Base-by-base conservation (phyloP, 2,329 filamentous ascomycete species). In the Clonostachys solani region DNA sequence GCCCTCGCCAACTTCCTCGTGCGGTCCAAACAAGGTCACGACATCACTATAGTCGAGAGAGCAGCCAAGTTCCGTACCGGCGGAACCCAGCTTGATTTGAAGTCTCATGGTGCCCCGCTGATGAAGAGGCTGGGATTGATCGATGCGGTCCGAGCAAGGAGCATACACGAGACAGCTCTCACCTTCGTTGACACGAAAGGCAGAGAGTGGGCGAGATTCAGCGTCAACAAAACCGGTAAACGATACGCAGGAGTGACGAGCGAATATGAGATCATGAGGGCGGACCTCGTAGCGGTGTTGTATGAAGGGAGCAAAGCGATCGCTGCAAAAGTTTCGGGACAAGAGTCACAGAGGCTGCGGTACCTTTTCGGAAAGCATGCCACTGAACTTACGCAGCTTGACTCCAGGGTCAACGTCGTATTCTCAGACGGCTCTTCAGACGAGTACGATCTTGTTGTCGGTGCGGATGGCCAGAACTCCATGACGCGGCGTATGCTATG, bases 251-350 rank as follows among this genome's bases (percentile, higher is more conserved):
- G 60, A 9, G 59, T 80, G 23, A 78, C 74, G 1, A 74, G 71
- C 49, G 80, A 84, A 47, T 81, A 70, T 49, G 81, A 84, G 62
- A 76, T 84, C 43, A 76, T 84, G 69, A 67, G 80, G 9, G 78
- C 75, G 1, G 75, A 81, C 45, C 55, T 84, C n/a, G 70, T 72
- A 5, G 59, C 63, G 12, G 62, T 83, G 3, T 56, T 84, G 2
- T 74, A 75, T 52, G 66, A 78, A 1, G 60, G 53, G 16, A 67
- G 63, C 18, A 51, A 58, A 10, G 51, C 59, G 12, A 29, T 29
- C 23, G 23, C 23, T 10, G 23, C 23, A 29, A 10, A 29, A 29
- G 5, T 9, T 9, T 29, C 23, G 8, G 23, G 23, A 5, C 23
- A 29, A 9, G 23, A 10, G 19, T 23, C 19, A 6, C 19, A 23